phyloP scores from a whole-genome alignment of 108 stramenopile genomes.

The Aurantiochytrium sp. region DNA sequence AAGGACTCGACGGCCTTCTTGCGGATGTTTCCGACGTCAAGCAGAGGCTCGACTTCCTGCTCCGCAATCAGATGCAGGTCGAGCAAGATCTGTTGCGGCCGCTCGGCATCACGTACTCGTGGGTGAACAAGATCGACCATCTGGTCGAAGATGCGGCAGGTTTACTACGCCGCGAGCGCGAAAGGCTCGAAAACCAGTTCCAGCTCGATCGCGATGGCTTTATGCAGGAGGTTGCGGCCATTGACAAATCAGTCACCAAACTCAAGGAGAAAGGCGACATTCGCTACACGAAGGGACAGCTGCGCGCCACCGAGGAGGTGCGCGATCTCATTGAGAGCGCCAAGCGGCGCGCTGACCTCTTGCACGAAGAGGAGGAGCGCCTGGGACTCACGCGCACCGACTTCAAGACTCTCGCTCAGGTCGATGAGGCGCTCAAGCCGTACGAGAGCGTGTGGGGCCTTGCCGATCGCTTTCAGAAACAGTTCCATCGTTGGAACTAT shows the following conservation, averaged over 20 bases:
- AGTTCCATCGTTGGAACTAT: slow-evolving; percentile 44
- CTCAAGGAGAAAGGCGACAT: background rate
- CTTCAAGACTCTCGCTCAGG: slow-evolving; percentile 39
- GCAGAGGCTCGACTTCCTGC: background rate
- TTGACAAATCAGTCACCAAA: background rate
- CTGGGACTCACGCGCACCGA: slow-evolving; percentile 39
- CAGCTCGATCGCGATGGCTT: background rate
- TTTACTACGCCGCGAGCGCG: background rate
- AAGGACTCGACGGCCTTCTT: background rate
- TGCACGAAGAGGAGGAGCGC: slow-evolving; percentile 6
- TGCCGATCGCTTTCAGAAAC: slow-evolving; percentile 43
- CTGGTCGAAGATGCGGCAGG: background rate
- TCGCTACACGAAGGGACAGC: background rate
- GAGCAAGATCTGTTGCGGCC: background rate
- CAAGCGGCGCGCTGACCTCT: background rate
- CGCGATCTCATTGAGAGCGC: background rate
- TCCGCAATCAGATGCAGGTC: background rate
- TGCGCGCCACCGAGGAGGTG: background rate
- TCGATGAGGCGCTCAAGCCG: slow-evolving; percentile 53
- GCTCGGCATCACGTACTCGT: background rate
- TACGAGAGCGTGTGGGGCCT: slow-evolving; percentile 52
- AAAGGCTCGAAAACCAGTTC: background rate
- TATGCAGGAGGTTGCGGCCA: background rate
- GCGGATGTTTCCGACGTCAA: background rate
- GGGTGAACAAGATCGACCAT: background rate